These are phyloP conservation scores for Physaria fendleri DNA, from an alignment of 345 rosid species.

Conservation along the genomic window DNA sequence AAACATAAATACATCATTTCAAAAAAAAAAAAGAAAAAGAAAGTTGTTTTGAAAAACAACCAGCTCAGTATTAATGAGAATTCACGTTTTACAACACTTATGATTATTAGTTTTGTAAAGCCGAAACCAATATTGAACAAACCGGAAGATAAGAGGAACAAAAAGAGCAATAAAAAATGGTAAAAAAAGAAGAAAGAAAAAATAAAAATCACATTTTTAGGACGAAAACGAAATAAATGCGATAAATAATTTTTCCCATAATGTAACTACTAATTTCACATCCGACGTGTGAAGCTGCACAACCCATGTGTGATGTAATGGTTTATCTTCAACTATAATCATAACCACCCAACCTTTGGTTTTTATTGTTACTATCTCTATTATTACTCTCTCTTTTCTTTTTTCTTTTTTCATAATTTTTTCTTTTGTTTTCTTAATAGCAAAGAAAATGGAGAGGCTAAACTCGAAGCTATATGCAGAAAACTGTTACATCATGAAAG, in stretches of 20 bases:
- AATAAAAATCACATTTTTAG: background rate
- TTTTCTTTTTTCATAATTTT: background rate
- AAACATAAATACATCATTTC: no score
- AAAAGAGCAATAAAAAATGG: slow-evolving; percentile 24
- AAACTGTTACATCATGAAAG: slow-evolving; percentile 83
- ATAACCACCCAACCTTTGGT: slow-evolving; percentile 29
- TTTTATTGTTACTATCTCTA: slow-evolving; percentile 14
- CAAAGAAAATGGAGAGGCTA: slow-evolving; percentile 64
- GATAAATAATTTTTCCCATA: slow-evolving; percentile 8
- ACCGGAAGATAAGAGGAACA: slow-evolving; percentile 21
- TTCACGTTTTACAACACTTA: slow-evolving; percentile 26
- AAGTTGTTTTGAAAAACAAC: no score
- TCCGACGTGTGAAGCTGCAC: slow-evolving; percentile 31
- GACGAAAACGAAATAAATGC: slow-evolving; percentile 31
- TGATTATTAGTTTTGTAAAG: slow-evolving; percentile 17
- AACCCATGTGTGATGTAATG: slow-evolving; percentile 31
- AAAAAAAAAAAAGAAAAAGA: background rate
- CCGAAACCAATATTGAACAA: slow-evolving; percentile 32
- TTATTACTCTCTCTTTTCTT: slow-evolving; percentile 10
- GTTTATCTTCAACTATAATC: slow-evolving; percentile 20
- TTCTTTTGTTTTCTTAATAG: slow-evolving; percentile 13
- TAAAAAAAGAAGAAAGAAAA: background rate
- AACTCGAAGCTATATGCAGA: slow-evolving; percentile 80
- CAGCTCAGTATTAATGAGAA: slow-evolving; percentile 16
- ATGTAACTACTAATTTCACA: slow-evolving; percentile 24